These are phyloP conservation scores for Chrysoporthe puriensis DNA, from an alignment of 2,329 filamentous ascomycete genomes.

Conservation along the genomic window DNA sequence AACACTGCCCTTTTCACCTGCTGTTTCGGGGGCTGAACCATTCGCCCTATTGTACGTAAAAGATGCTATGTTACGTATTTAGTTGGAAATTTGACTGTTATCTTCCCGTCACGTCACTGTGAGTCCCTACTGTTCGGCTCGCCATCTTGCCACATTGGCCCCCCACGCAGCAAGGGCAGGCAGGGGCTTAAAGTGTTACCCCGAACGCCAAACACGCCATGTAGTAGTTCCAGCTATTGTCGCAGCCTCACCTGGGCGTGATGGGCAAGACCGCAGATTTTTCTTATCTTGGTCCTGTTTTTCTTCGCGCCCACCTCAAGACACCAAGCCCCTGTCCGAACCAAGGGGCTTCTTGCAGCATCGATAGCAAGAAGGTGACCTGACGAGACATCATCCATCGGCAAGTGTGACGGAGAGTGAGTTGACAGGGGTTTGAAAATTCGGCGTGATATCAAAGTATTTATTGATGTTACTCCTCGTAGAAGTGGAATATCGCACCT, in stretches of 20 bases:
- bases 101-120: not conserved
- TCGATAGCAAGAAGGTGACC: not conserved
- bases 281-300: not conserved
- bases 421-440: not conserved
- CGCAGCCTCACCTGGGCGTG: not conserved
- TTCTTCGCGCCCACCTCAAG: not conserved
- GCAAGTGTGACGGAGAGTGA: not conserved
- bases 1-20: not conserved
- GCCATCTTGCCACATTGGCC: not conserved
- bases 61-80: not conserved
- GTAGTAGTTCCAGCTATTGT: not conserved
- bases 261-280: not conserved
- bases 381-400: not conserved
- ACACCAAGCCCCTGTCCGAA: not conserved
- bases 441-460: not conserved
- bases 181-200: not conserved
- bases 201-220: not conserved
- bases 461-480: not conserved
- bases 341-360: not conserved
- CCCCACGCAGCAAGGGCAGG: not conserved
- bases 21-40: not conserved
- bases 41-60: not conserved
- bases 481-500: not conserved
- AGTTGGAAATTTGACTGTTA: not conserved
- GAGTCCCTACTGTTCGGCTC: not conserved